A percentile compares a stretch with the other conserved stretches of the same genome.
Evolutionary conservation across 306 rosid species (phyloP).

Genomic region (Betula pendula): DNA sequence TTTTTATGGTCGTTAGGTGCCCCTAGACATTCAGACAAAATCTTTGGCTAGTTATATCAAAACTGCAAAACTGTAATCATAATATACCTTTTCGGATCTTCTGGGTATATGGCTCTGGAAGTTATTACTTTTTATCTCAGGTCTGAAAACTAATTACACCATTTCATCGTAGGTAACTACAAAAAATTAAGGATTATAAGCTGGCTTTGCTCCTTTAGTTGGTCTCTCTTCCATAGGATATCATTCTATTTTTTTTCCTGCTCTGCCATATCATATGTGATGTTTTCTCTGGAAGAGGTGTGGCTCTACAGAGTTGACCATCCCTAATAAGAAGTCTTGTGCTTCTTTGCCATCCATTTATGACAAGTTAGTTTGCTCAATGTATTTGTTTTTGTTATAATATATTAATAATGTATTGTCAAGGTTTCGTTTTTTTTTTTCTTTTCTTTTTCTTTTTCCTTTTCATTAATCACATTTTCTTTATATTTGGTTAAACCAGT

Average conservation of each 20-base stretch:
- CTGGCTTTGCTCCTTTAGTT: constrained; percentile 18
- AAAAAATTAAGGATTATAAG: constrained; percentile 8
- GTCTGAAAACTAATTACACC: constrained; percentile 18
- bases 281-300: background rate
- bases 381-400: constrained; percentile 11
- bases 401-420: background rate
- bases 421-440: background rate
- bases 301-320: background rate
- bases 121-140: background rate
- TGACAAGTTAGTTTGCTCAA: background rate
- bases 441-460: background rate
- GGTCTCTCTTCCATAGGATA: constrained; percentile 11
- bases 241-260: background rate
- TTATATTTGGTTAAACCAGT: constrained; percentile 9
- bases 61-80: background rate
- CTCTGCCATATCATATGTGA: background rate
- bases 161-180: background rate
- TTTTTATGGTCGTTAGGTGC: background rate
- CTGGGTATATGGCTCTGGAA: background rate
- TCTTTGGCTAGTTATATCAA: background rate
- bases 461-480: constrained; percentile 18
- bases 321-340: background rate
- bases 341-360: constrained; percentile 9
- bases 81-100: background rate
- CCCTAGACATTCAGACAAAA: background rate